Conservation (phyloP, 495 filamentous ascomycete genomes). For the Penicillium bialowiezense region DNA sequence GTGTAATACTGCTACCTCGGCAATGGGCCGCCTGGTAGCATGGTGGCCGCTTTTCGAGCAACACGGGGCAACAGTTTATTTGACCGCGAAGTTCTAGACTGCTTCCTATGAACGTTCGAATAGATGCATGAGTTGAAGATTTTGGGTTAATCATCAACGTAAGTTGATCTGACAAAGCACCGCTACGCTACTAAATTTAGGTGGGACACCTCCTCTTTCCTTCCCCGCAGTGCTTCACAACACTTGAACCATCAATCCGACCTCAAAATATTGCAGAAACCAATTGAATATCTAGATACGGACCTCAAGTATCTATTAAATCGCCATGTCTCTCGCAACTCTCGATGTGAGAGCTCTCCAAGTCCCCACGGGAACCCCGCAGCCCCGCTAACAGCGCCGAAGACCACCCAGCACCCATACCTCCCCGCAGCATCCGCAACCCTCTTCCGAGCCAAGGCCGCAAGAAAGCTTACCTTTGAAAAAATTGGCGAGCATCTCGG, state of each 20-base stretch:
- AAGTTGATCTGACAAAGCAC: neutral
- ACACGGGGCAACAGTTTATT: too few species aligned
- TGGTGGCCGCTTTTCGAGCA: too few species aligned
- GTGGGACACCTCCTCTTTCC: neutral
- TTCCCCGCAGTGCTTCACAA: neutral
- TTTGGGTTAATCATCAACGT: neutral
- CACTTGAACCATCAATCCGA: neutral
- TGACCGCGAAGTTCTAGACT: too few species aligned
- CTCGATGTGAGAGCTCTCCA: constrained; percentile 30
- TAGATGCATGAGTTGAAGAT: neutral
- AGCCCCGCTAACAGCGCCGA: constrained; percentile 3
- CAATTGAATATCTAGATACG: neutral
- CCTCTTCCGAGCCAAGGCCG: constrained; percentile 83
- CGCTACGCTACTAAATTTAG: neutral
- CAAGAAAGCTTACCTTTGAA: constrained; percentile 74
- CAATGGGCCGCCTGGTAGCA: neutral
- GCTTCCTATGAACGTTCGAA: neutral
- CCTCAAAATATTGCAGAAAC: neutral
- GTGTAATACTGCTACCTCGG: too few species aligned
- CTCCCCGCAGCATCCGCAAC: constrained; percentile 68
- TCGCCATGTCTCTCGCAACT: constrained; percentile 40
- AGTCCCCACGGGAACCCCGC: constrained; percentile 1
- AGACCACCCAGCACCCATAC: constrained; percentile 43
- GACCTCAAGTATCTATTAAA: neutral
- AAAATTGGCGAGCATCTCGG: constrained; percentile 71